Percentiles rank a stretch among this genome's conserved stretches.
phyloP scores from a whole-genome alignment of 345 rosid species.

The Nasturtium officinale region DNA sequence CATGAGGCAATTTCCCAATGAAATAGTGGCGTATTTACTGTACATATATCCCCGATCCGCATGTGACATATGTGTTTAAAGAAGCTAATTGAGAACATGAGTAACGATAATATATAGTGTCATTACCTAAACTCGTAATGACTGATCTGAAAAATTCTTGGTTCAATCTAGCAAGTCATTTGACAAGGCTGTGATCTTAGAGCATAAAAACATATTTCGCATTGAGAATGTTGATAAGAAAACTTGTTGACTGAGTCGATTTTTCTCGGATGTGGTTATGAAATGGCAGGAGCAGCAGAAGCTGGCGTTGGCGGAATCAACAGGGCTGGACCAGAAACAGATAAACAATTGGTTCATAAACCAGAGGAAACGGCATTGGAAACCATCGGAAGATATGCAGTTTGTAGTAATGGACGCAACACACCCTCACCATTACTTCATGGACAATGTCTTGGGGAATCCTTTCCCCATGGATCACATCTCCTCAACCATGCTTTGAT shows the following conservation, averaged over 20 bases:
- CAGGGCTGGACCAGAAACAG: slow-evolving; percentile 94
- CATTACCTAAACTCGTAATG: background rate
- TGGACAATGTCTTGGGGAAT: slow-evolving; percentile 76
- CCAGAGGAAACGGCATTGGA: slow-evolving; percentile 99
- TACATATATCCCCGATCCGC: background rate
- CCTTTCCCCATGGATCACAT: slow-evolving; percentile 78
- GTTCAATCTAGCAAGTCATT: background rate
- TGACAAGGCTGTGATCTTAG: background rate
- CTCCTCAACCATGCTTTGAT: slow-evolving; percentile 58
- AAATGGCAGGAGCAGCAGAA: slow-evolving; percentile 85
- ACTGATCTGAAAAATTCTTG: background rate
- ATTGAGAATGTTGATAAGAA: background rate
- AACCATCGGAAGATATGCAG: slow-evolving; percentile 96
- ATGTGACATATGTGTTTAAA: background rate
- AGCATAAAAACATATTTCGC: background rate
- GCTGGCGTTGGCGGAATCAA: slow-evolving; percentile 81
- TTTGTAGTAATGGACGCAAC: slow-evolving; percentile 86
- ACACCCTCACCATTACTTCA: slow-evolving; percentile 69
- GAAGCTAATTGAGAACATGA: background rate
- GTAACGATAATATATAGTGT: background rate
- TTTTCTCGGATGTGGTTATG: background rate
- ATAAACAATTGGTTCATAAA: slow-evolving; percentile 99
- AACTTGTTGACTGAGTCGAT: background rate
- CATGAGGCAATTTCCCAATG: background rate
- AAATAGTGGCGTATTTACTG: background rate